phyloP scores from a whole-genome alignment of 75 land plant species.

The Selaginella moellendorffii region DNA sequence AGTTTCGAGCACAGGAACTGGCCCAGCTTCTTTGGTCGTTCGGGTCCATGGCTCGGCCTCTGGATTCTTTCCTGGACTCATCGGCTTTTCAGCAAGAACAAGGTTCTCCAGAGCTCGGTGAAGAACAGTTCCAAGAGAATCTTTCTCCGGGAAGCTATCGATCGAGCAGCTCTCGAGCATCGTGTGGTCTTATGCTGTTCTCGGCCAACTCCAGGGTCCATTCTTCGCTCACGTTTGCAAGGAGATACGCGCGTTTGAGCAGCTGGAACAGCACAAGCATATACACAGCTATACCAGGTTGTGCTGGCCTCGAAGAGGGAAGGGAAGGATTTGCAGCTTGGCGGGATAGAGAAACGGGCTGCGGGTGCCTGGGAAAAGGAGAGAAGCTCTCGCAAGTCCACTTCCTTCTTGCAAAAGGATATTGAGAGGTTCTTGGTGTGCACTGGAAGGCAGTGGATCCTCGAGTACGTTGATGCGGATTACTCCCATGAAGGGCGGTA shows the following conservation, averaged over 20 bases:
- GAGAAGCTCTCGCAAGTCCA: conserved; percentile 42
- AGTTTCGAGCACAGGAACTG: conserved; percentile 60
- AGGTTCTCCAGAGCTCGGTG: conserved; percentile 5
- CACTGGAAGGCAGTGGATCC: conserved; percentile 66
- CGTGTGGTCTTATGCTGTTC: conserved; percentile 87
- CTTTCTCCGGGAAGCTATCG: no score
- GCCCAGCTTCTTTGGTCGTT: conserved; percentile 86
- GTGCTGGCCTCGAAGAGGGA: conserved; percentile 59
- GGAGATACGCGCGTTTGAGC: conserved; percentile 28
- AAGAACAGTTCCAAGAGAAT: no score
- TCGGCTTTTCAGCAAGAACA: background rate
- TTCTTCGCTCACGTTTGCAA: conserved; percentile 56
- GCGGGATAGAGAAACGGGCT: conserved; percentile 41
- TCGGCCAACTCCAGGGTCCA: conserved; percentile 49
- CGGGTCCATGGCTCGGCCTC: conserved; percentile 47
- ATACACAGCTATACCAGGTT: conserved; percentile 52
- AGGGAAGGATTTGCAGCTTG: conserved; percentile 40
- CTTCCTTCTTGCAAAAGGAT: conserved; percentile 80
- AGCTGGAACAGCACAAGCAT: background rate
- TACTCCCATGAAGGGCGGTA: conserved; percentile 67
- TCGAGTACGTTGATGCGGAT: conserved; percentile 55
- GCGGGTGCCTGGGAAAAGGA: conserved; percentile 61
- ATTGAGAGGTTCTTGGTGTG: conserved; percentile 62
- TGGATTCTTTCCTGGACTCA: conserved; percentile 43
- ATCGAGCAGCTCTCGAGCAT: conserved; percentile 70